These are phyloP conservation scores for Inonotus hispidus DNA, from an alignment of 1,284 basidiomycete species.

Conservation along the genomic window DNA sequence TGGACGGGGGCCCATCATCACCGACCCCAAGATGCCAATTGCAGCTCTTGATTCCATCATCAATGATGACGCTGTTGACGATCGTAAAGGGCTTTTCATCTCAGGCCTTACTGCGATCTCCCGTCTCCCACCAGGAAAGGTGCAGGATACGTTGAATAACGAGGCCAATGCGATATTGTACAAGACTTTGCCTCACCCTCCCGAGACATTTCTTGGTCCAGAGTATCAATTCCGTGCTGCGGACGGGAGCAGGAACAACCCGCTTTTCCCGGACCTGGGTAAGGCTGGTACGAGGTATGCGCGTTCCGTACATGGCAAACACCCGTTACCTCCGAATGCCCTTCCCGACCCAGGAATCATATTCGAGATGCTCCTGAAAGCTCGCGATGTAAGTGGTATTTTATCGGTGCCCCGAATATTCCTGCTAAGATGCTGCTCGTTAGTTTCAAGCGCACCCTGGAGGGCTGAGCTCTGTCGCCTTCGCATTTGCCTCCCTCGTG, in stretches of 20 bases:
- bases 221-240: conserved; percentile 32
- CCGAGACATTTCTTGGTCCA: conserved; percentile 36
- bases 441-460: conserved; percentile 34
- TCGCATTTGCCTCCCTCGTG: conserved; percentile 43
- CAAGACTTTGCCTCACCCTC: conserved; percentile 46
- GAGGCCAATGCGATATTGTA: conserved; percentile 32
- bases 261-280: conserved; percentile 37
- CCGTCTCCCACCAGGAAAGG: conserved; percentile 25
- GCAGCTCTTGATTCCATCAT: conserved; percentile 23
- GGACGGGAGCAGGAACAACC: conserved; percentile 40
- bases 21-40: conserved; percentile 11
- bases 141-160: conserved; percentile 22
- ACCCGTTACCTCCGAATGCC: conserved; percentile 26
- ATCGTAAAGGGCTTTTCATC: conserved; percentile 32
- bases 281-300: conserved; percentile 41
- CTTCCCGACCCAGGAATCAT: conserved; percentile 46
- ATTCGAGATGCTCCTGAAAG: conserved; percentile 44
- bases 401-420: background rate
- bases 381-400: conserved; percentile 27
- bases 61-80: conserved; percentile 32
- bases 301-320: conserved; percentile 36
- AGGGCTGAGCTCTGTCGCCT: conserved; percentile 44
- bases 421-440: background rate
- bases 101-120: conserved; percentile 30
- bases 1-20: conserved; percentile 13